A percentile compares a stretch with the other conserved stretches of the same genome.
Evolutionary conservation across 129 eudicot species (phyloP).

Genomic region (Centrapalus pauciflorus): DNA sequence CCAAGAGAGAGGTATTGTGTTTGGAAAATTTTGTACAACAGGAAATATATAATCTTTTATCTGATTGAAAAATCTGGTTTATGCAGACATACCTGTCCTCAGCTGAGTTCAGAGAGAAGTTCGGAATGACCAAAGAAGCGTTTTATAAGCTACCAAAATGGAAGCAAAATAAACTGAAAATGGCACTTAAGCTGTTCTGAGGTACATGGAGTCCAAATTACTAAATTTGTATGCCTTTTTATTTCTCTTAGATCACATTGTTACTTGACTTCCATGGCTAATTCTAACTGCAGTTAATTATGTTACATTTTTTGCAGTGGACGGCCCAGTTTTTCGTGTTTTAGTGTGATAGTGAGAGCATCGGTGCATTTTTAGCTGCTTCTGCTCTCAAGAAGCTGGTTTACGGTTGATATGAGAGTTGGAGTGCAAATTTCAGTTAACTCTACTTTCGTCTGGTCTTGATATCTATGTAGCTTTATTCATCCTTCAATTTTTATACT

Average conservation of each 20-base stretch:
- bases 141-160: slow-evolving; percentile 90
- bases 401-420: slow-evolving; percentile 28
- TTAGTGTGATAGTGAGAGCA: slow-evolving; percentile 48
- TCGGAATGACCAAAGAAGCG: slow-evolving; percentile 74
- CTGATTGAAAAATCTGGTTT: background rate
- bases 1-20: slow-evolving; percentile 81
- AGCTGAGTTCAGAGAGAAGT: slow-evolving; percentile 85
- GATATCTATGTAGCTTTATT: slow-evolving; percentile 18
- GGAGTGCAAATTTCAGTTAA: slow-evolving; percentile 29
- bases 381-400: slow-evolving; percentile 68
- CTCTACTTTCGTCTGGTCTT: slow-evolving; percentile 24
- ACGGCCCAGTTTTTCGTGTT: slow-evolving; percentile 23
- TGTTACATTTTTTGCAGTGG: slow-evolving; percentile 20
- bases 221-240: slow-evolving; percentile 34
- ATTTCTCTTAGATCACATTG: background rate
- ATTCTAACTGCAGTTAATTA: slow-evolving; percentile 1
- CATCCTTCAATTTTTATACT: slow-evolving; percentile 2
- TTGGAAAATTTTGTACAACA: background rate
- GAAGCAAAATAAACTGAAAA: slow-evolving; percentile 94
- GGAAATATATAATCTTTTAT: background rate
- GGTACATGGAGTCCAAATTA: slow-evolving; percentile 24
- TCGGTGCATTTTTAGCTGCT: slow-evolving; percentile 86
- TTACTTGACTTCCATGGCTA: background rate
- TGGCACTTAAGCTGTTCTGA: slow-evolving; percentile 73
- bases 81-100: slow-evolving; percentile 86